Conservation (phyloP, 169 alveolate species). For the Plasmodium billcollinsi region DNA sequence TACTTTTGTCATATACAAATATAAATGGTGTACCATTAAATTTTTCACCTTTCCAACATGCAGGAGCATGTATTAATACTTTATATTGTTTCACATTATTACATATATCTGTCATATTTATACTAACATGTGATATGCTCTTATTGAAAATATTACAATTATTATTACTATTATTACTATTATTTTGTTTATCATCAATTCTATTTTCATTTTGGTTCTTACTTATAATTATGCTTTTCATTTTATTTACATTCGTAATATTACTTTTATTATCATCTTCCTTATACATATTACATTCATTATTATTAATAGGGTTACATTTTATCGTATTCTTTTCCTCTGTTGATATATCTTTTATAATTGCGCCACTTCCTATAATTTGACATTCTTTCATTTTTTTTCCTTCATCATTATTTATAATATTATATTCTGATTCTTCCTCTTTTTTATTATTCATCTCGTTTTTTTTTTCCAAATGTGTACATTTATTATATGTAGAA, state of each 20-base stretch:
- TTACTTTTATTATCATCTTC: not conserved
- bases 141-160: not conserved
- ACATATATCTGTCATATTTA: not conserved
- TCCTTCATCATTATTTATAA: not conserved
- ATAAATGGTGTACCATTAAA: conserved; percentile 47
- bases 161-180: not conserved
- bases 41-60: conserved; percentile 71
- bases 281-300: too few relatives aligned
- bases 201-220: not conserved
- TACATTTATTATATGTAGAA: not conserved
- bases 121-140: too few relatives aligned
- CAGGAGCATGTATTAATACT: conserved; percentile 68
- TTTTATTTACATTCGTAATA: not conserved
- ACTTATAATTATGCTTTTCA: not conserved
- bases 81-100: conserved; percentile 31
- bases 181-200: not conserved
- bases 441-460: not conserved
- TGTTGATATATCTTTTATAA: too few relatives aligned
- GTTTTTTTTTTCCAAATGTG: not conserved
- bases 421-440: not conserved
- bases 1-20: conserved; percentile 42
- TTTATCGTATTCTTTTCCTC: too few relatives aligned
- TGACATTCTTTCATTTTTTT: conserved; percentile 8
- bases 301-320: too few relatives aligned
- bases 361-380: not conserved